Conservation (phyloP, 176 grass and related monocot genomes). For the Hsuehochloa calcarea region DNA sequence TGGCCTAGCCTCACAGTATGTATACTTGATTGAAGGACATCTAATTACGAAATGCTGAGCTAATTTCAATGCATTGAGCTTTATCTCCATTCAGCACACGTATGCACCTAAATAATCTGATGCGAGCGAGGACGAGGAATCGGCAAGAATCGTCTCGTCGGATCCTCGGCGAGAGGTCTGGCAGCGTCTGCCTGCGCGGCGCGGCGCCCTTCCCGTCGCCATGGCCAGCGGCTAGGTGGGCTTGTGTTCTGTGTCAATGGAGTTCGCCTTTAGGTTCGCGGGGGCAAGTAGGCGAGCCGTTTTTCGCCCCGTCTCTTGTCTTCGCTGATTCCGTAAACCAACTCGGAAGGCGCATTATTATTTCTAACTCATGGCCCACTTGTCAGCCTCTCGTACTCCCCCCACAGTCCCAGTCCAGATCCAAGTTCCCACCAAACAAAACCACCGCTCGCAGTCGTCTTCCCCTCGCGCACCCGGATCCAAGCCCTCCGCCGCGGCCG, state of each 20-base stretch:
- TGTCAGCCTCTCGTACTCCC: slow-evolving; percentile 2
- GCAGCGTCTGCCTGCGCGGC: slow-evolving; percentile 20
- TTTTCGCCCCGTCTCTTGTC: background rate
- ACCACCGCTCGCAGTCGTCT: slow-evolving; percentile 28
- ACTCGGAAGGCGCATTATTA: background rate
- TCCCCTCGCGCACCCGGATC: slow-evolving; percentile 43
- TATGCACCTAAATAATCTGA: background rate
- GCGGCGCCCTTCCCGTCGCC: slow-evolving; percentile 13
- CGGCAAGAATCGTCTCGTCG: slow-evolving; percentile 9
- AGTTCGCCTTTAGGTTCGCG: background rate
- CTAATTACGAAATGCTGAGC: background rate
- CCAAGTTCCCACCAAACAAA: slow-evolving; percentile 36
- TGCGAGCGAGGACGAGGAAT: background rate
- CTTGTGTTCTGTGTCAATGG: background rate
- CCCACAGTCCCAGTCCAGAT: slow-evolving; percentile 28
- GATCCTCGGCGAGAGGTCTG: slow-evolving; percentile 42
- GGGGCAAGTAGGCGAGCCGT: background rate
- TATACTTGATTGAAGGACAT: background rate
- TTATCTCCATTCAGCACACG: too few relatives aligned
- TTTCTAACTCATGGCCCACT: background rate
- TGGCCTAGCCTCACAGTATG: background rate
- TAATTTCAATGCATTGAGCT: background rate
- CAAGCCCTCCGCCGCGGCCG: slow-evolving; percentile 24
- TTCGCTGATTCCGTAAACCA: background rate
- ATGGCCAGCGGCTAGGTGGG: background rate